Percentiles rank a stretch among this genome's conserved stretches.
Conservation (phyloP, 2,329 filamentous ascomycete species). For the Colletotrichum sp. region DNA sequence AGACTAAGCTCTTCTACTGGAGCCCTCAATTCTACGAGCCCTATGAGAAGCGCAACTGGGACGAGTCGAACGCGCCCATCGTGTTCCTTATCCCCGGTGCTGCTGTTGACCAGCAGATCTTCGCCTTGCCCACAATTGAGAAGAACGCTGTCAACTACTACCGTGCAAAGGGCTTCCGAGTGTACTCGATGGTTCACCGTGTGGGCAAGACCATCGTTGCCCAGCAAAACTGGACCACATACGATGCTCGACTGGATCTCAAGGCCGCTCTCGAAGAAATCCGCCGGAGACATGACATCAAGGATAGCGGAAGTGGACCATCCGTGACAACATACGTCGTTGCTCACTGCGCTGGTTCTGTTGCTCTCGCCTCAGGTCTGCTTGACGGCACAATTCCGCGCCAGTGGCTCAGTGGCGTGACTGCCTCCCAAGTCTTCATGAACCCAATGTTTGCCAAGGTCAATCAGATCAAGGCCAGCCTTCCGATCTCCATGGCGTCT, state of each 20-base stretch:
- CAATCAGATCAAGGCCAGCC: slow-evolving; percentile 61
- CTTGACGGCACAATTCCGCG: slow-evolving; percentile 65
- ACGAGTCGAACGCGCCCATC: slow-evolving; percentile 42
- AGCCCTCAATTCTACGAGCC: slow-evolving; percentile 45
- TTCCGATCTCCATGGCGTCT: slow-evolving; percentile 53
- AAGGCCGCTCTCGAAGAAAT: slow-evolving; percentile 60
- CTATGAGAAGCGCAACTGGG: slow-evolving; percentile 24
- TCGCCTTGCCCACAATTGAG: slow-evolving; percentile 64
- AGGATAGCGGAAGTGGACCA: slow-evolving; percentile 20
- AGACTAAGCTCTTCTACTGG: slow-evolving; percentile 61
- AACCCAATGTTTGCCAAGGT: slow-evolving; percentile 61
- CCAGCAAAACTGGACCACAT: slow-evolving; percentile 61
- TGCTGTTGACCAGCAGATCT: slow-evolving; percentile 68
- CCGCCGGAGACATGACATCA: slow-evolving; percentile 37
- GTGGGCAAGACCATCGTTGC: slow-evolving; percentile 59
- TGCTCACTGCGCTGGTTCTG: slow-evolving; percentile 69
- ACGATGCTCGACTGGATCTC: slow-evolving; percentile 64
- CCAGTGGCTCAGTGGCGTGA: slow-evolving; percentile 62
- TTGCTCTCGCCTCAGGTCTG: slow-evolving; percentile 61
- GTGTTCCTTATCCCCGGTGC: slow-evolving; percentile 68
- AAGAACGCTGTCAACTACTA: slow-evolving; percentile 69
- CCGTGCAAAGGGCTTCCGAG: slow-evolving; percentile 62
- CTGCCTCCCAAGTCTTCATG: slow-evolving; percentile 67
- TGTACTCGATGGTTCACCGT: slow-evolving; percentile 64
- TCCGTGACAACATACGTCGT: slow-evolving; percentile 57